Base-by-base conservation (phyloP, 768 basidiomycete genomes). In the Exidia glandulosa region DNA sequence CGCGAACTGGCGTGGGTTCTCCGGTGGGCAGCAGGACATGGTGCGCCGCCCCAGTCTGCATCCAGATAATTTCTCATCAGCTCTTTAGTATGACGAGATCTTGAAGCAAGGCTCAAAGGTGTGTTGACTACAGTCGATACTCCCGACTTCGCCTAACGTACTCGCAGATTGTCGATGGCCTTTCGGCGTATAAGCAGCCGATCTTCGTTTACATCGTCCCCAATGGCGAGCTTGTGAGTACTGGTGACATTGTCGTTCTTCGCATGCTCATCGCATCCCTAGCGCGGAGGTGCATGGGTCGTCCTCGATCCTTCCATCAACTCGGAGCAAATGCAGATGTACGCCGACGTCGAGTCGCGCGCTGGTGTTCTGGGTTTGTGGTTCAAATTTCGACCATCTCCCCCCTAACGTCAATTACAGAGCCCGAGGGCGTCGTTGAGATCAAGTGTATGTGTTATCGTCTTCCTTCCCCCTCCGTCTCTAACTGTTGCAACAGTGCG, bases 1-100 rank as follows among this genome's bases (percentile, higher is more conserved):
- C 69, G 96, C 96, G 59, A 99, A 99, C 78, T 98, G 96, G 94
- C 90, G 96, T 77, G 96, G 96, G 29, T 99, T 99, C 85, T 99
- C 96, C 25, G 96, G 96, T 63, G 96, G 96, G 64, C 94, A 97
- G 73, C 94, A 96, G 73, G 94, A 97, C 73, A 97, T 97, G 94
- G 74, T 75, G 58, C 63, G 73, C 65, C 62, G 67, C 58, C 63
- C 67, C 3, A 32, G 36, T n/a, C 9, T 37, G 36, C 19, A 9
- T 10, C 9, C 10, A 10, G 36, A 10, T 37, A 4, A 23, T 4
- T 56, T 63, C 19, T 47, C 37, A 29, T 50, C n/a, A 25, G 23
- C 25, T 27, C 25, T 62, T 29, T 45, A 64, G 64, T 95, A 93
- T 68, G 94, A 97, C 73, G 94, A 95, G 71, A 83, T 97, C 60